These are phyloP conservation scores for Mycosphaerella sp. DNA, from an alignment of 2,329 filamentous ascomycete species.

Conservation along the genomic window DNA sequence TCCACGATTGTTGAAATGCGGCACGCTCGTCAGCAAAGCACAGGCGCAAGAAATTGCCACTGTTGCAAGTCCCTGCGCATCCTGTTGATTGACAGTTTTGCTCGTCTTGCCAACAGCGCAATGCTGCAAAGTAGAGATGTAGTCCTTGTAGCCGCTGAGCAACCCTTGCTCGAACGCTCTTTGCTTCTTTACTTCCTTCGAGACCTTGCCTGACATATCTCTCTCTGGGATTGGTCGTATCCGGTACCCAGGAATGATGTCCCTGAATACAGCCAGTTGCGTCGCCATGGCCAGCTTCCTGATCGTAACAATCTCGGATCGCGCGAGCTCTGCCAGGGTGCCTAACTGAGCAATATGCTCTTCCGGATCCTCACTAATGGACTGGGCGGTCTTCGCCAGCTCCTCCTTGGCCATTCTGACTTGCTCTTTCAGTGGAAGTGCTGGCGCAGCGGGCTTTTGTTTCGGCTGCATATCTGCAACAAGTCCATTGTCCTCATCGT, in stretches of 20 bases:
- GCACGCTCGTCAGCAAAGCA: slow-evolving; percentile 69
- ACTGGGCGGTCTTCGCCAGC: slow-evolving; percentile 70
- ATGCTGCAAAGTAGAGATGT: slow-evolving; percentile 67
- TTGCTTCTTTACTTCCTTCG: slow-evolving; percentile 81
- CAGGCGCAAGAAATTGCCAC: slow-evolving; percentile 84
- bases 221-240: slow-evolving; percentile 78
- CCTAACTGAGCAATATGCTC: slow-evolving; percentile 79
- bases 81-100: slow-evolving; percentile 37
- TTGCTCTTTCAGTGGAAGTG: slow-evolving; percentile 69
- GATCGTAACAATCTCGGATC: slow-evolving; percentile 64
- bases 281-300: slow-evolving; percentile 82
- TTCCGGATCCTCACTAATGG: slow-evolving; percentile 87
- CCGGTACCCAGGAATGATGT: slow-evolving; percentile 91
- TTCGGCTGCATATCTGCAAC: slow-evolving; percentile 46
- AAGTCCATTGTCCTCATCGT: slow-evolving; percentile 42
- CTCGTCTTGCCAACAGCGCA: slow-evolving; percentile 53
- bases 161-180: slow-evolving; percentile 83
- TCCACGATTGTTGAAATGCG: slow-evolving; percentile 93
- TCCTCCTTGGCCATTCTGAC: slow-evolving; percentile 87
- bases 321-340: slow-evolving; percentile 65
- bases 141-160: slow-evolving; percentile 75
- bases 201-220: slow-evolving; percentile 69
- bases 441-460: slow-evolving; percentile 49
- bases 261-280: slow-evolving; percentile 86
- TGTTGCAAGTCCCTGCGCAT: slow-evolving; percentile 48